These are phyloP conservation scores for Naegleria gruberi DNA, from an alignment of 208 protist genomes.

Conservation along the genomic window DNA sequence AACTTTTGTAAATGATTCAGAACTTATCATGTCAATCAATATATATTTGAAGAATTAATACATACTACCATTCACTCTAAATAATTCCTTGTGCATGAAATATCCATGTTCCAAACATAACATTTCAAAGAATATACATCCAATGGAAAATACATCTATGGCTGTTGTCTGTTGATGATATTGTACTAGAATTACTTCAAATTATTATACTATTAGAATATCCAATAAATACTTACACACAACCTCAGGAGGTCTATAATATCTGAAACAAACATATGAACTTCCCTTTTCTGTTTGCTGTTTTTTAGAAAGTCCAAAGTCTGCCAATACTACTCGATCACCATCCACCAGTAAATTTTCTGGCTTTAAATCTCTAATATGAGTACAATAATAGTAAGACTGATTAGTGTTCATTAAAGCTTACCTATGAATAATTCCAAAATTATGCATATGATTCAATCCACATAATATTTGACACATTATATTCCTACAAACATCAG, in stretches of 20 bases:
- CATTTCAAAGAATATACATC: constrained; percentile 1
- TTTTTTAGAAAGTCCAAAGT: not conserved
- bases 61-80: not conserved
- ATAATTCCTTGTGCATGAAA: not conserved
- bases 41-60: not conserved
- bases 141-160: not conserved
- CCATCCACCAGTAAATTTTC: not conserved
- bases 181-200: not conserved
- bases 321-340: not conserved
- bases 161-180: not conserved
- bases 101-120: not conserved
- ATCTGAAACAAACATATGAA: not conserved
- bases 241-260: not conserved
- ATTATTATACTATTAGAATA: no score
- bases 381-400: no score
- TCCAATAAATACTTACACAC: not conserved
- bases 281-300: not conserved
- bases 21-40: constrained; percentile 61
- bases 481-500: not conserved
- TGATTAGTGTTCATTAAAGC: no score
- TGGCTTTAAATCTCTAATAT: not conserved
- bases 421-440: not conserved
- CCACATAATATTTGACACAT: not conserved
- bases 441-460: not conserved
- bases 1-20: constrained; percentile 91